Base-by-base conservation (phyloP, 306 rosid genomes). In the Calophaca sinica region DNA sequence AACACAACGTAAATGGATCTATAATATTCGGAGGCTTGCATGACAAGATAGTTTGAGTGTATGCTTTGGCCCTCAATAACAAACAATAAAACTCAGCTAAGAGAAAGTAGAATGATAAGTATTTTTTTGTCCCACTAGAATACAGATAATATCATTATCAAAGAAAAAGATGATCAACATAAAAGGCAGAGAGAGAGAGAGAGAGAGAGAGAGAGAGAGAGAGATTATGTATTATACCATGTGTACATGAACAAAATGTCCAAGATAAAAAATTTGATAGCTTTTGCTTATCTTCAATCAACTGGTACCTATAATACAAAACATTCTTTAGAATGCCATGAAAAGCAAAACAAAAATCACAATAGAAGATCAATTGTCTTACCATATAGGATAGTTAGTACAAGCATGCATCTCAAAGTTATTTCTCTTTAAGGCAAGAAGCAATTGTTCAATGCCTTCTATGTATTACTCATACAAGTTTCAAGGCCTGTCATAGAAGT, bases 341-440 rank as follows among this genome's bases (percentile, higher is more conserved):
- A 75, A 72, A n/a, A 38, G 58, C n/a, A 10, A 63, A 74, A 13
- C 62, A 78, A 69, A 86, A 64, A 74, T 31, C 78, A 63, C 48
- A 68, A 32, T 26, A 11, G 62, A 26, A 39, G 65, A 77, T 31
- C 7, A 48, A 75, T 14, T 39, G 63, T 65, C 86, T 76, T 72
- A 91, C 98, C 98, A 94, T 78, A 72, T 78, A 42, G 98, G 98
- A 80, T 94, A 94, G 84, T 94, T 94, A 2, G 98, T 91, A 87
- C 90, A 94, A 45, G 98, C 96, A 73, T 94, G 98, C 91, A 94
- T 94, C 86, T 91, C 96, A 38, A 88, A 91, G 83, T 88, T 86
- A 61, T 81, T 84, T 80, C 78, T 70, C 86, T 88, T 91, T 59
- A 94, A 84, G 51, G 79, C 74, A 70, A 67, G 61, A 85, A 94